Evolutionary conservation across 805 yeast species (phyloP).

Genomic region (Priceomyces medius): DNA sequence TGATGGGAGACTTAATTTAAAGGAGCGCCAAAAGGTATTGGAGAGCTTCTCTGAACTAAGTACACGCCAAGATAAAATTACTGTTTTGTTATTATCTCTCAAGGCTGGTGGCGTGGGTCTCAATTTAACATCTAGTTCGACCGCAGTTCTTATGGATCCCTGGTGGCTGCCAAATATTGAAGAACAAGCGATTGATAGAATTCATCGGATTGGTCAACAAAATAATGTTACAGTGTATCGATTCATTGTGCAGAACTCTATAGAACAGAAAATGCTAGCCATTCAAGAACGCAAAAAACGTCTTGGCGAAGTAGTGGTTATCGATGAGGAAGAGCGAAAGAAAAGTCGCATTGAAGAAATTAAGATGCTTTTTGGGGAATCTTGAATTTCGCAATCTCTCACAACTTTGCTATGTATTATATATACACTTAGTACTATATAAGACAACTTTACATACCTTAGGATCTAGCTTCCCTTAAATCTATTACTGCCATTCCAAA

Average conservation of each 20-base stretch:
- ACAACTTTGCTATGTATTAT: no score
- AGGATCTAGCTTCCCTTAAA: no score
- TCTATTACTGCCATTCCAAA: no score
- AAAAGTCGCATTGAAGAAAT: constrained; percentile 71
- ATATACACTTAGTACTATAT: no score
- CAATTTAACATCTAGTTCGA: constrained; percentile 79
- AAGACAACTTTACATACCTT: no score
- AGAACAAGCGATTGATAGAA: constrained; percentile 86
- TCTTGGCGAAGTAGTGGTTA: constrained; percentile 76
- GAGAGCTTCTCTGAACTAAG: constrained; percentile 46
- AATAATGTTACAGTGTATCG: constrained; percentile 70
- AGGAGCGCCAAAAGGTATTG: constrained; percentile 61
- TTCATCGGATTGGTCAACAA: constrained; percentile 87
- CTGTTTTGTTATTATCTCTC: constrained; percentile 66
- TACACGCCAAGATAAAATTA: constrained; percentile 30
- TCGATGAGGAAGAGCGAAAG: constrained; percentile 71
- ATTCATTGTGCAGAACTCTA: constrained; percentile 77
- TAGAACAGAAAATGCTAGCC: constrained; percentile 83
- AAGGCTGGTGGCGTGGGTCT: constrained; percentile 96
- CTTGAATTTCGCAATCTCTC: no score
- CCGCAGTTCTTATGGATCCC: constrained; percentile 90
- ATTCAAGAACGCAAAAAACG: constrained; percentile 84
- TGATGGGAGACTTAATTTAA: constrained; percentile 75
- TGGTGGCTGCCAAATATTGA: constrained; percentile 97
- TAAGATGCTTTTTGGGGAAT: constrained; percentile 59